Evolutionary conservation across 1,284 basidiomycete species (phyloP), one percentile per base, ranked within the genome.

Genomic region (Trametes polyzona): DNA sequence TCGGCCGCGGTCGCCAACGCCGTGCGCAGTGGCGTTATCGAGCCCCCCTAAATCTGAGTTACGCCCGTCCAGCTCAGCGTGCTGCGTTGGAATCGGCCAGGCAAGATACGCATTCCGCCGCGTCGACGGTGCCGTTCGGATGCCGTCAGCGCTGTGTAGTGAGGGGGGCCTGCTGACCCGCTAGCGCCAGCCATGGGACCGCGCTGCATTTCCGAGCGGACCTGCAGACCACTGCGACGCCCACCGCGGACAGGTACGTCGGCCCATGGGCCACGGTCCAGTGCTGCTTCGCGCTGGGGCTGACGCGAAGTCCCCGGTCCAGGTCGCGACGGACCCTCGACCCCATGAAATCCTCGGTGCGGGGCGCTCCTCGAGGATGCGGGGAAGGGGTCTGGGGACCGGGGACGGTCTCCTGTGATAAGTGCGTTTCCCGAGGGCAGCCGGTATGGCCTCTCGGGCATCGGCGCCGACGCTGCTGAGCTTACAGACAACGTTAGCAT

Each of bases 251-350:
- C 44, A 47, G 44, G 32, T 47, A 19, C 30, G 44, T 35, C 44
- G 44, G 44, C 9, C 19, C 29, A 24, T n/a, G n/a, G n/a, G n/a
- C n/a, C n/a, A n/a, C n/a, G n/a, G n/a, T n/a, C n/a, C n/a, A n/a
- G n/a, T n/a, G n/a, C n/a, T n/a, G 29, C 21, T 29, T 14, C 11
- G 19, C 44, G 16, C 19, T 47, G 44, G 30, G 30, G 24, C 30
- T 51, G 40, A 51, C 49, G 40, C 43, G n/a, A n/a, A n/a, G n/a
- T n/a, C n/a, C 40, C 17, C 40, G 32, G 41, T 26, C 49, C 49
- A 51, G 49, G 40, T 26, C 29, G 48, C 37, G 12, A 43, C 23
- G 30, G 40, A 30, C 30, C 23, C 49, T 33, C 19, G 49, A 17
- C 35, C 50, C 17, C 44, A 32, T 19, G 30, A 52, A 37, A 51